phyloP scores from a whole-genome alignment of 208 protist genomes.

The Leishmania arabica region DNA sequence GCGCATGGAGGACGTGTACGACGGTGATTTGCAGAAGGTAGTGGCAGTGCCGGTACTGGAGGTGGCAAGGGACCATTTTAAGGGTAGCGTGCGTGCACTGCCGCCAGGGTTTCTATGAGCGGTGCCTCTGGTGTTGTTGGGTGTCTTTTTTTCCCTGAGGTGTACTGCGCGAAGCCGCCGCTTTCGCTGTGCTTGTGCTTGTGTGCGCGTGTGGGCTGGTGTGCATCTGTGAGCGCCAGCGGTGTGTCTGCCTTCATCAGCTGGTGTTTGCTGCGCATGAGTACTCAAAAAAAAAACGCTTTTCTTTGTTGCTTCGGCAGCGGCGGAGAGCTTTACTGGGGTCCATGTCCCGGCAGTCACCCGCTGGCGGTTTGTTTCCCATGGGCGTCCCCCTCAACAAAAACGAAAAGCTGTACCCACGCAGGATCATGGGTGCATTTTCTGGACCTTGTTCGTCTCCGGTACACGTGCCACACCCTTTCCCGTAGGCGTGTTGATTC shows the following conservation, averaged over 20 bases:
- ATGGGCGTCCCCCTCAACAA: not conserved
- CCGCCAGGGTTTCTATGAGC: not conserved
- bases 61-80: slow-evolving; percentile 35
- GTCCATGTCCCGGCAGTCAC: not conserved
- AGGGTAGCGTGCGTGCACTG: slow-evolving; percentile 11
- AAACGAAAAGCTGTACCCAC: not conserved
- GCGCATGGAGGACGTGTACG: slow-evolving; percentile 51
- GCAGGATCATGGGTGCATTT: not conserved
- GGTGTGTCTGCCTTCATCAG: not conserved
- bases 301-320: not conserved
- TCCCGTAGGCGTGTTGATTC: too few relatives aligned
- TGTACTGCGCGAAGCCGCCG: not conserved
- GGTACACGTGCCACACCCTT: not conserved
- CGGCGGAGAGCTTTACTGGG: not conserved
- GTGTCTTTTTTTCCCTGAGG: not conserved
- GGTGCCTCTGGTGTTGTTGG: not conserved
- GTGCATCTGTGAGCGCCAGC: not conserved
- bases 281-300: not conserved
- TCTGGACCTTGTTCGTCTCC: not conserved
- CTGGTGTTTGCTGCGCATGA: not conserved
- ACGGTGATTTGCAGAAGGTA: slow-evolving; percentile 34
- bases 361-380: not conserved
- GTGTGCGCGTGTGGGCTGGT: not conserved
- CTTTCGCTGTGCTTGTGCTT: not conserved
- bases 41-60: slow-evolving; percentile 51